Percentiles rank a stretch among this genome's conserved stretches.
Conservation (phyloP, 192 early-diverging fungal genomes). For the Podila epigama region DNA sequence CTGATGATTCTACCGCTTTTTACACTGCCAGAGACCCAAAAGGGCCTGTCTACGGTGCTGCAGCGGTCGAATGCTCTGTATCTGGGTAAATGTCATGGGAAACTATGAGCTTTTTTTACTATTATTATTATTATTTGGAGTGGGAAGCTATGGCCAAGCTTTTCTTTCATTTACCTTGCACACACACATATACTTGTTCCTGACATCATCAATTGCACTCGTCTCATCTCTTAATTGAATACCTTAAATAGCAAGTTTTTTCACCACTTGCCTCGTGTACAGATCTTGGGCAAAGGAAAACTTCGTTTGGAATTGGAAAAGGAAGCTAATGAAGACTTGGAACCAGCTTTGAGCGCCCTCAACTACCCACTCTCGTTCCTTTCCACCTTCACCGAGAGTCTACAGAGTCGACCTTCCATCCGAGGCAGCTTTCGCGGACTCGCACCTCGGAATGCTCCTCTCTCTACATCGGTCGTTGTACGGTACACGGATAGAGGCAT, state of each 20-base stretch:
- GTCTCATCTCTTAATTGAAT: background rate
- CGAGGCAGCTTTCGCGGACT: conserved; percentile 30
- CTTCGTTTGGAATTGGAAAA: conserved; percentile 25
- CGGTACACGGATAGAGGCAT: conserved; percentile 43
- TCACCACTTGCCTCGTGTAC: conserved; percentile 33
- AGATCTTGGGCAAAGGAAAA: conserved; percentile 14
- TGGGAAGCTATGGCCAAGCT: no score
- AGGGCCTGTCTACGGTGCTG: conserved; percentile 29
- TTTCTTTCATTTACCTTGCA: background rate
- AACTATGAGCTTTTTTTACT: background rate
- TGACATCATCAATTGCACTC: no score
- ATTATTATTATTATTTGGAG: background rate
- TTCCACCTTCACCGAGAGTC: conserved; percentile 38
- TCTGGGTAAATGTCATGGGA: conserved; percentile 24
- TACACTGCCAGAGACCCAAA: conserved; percentile 25
- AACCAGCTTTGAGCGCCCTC: background rate
- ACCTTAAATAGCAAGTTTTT: conserved; percentile 29
- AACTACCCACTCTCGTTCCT: conserved; percentile 41
- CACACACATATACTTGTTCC: no score
- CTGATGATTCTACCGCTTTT: conserved; percentile 21
- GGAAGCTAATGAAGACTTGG: conserved; percentile 17
- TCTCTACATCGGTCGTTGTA: conserved; percentile 42
- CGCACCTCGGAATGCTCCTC: conserved; percentile 16
- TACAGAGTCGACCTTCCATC: conserved; percentile 44
- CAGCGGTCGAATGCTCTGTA: conserved; percentile 49